Conservation (phyloP, 2,329 filamentous ascomycete genomes). For the Paraconiothyrium brasiliense region DNA sequence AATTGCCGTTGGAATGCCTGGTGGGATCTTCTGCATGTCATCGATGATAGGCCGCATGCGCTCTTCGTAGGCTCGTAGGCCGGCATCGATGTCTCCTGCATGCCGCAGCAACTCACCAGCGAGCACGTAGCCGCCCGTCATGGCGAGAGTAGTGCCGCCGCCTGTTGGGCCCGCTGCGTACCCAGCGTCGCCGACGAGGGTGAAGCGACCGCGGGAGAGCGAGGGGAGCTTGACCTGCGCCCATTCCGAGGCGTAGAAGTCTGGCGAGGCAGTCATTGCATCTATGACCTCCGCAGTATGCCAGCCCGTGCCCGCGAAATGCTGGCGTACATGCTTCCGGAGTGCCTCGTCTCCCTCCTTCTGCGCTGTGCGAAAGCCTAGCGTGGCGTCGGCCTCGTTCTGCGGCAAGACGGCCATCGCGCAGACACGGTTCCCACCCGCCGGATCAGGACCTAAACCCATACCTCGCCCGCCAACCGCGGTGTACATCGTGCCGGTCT, state of each 20-base stretch:
- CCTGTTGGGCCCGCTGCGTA: conserved; percentile 39
- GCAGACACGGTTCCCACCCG: conserved; percentile 53
- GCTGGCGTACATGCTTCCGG: conserved; percentile 16
- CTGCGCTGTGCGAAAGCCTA: conserved; percentile 53
- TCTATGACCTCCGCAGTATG: conserved; percentile 42
- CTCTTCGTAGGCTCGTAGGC: conserved; percentile 24
- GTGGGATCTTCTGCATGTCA: conserved; percentile 28
- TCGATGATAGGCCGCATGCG: conserved; percentile 25
- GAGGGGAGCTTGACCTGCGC: conserved; percentile 40
- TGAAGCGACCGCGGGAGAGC: conserved; percentile 41
- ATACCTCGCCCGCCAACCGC: conserved; percentile 43
- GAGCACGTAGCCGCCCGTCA: conserved; percentile 47
- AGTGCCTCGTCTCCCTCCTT: conserved; percentile 35
- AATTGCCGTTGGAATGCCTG: conserved; percentile 16
- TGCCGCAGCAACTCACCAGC: conserved; percentile 40
- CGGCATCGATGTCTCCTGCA: conserved; percentile 19
- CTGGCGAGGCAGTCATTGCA: conserved; percentile 47
- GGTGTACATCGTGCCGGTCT: conserved; percentile 24
- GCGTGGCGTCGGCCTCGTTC: conserved; percentile 34
- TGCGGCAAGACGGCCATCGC: conserved; percentile 50
- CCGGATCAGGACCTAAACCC: conserved; percentile 47
- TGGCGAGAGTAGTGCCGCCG: conserved; percentile 35
- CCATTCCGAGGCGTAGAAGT: conserved; percentile 55
- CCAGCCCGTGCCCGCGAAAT: conserved; percentile 47
- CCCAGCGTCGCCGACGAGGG: conserved; percentile 47